These are phyloP conservation scores for Colletotrichum phormii DNA, from an alignment of 2,329 filamentous ascomycete species.

Conservation along the genomic window DNA sequence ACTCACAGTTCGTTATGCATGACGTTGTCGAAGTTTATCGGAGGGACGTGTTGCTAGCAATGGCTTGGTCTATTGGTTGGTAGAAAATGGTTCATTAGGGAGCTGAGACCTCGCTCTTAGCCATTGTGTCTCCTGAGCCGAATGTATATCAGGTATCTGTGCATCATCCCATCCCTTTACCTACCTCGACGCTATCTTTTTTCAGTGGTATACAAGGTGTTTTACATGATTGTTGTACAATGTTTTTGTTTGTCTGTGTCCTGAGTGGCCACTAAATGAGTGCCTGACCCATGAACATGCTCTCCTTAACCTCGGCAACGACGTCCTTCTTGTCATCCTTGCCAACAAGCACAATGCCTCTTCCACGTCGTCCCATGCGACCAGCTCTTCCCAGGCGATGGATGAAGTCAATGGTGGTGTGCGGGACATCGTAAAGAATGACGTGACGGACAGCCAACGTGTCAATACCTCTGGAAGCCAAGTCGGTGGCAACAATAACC, in stretches of 20 bases:
- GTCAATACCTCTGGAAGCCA: constrained; percentile 93
- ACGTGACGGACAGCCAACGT: constrained; percentile 92
- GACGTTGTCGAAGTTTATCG: not conserved
- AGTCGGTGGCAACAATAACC: constrained; percentile 93
- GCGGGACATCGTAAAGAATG: constrained; percentile 96
- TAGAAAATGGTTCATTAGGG: not conserved
- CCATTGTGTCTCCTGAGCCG: not conserved
- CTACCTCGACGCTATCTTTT: not conserved
- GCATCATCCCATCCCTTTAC: not conserved
- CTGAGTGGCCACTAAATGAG: constrained; percentile 65
- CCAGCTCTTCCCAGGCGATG: constrained; percentile 93
- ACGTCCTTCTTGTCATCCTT: constrained; percentile 91
- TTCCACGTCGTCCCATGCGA: constrained; percentile 89
- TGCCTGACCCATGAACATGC: constrained; percentile 85
- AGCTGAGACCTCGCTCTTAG: constrained; percentile 3
- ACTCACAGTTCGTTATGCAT: not conserved
- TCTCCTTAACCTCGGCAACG: constrained; percentile 90
- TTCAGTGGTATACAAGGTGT: constrained; percentile 5
- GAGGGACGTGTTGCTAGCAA: not conserved
- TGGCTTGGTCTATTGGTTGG: not conserved
- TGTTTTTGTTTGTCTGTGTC: too few species aligned
- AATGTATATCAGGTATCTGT: constrained; percentile 20
- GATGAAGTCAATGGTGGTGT: constrained; percentile 98
- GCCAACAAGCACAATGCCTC: constrained; percentile 90
- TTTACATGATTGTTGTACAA: constrained; percentile 31